Evolutionary conservation across 805 yeast genomes (phyloP), one percentile per base, ranked within the genome.

Genomic region (Kuraishia cidri): DNA sequence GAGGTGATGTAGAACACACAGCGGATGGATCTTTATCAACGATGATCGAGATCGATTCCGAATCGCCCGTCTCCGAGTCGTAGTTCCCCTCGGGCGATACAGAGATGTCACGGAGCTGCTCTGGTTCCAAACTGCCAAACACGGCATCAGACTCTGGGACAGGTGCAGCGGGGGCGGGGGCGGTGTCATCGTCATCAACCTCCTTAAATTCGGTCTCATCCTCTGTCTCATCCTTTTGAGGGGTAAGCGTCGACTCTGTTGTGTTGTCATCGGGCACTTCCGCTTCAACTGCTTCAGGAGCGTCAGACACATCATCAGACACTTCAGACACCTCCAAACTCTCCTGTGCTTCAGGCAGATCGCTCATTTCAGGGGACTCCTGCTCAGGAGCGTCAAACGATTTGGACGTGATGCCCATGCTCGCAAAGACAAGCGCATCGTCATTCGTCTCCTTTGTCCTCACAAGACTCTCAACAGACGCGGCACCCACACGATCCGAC

Each of bases 361-460:
- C 23, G 23, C 23, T 20, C 23, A 7, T 7, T 20, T 20, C 23
- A 10, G 9, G 7, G 9, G 7, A 10, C 11, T 15, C 13, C 9
- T 5, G 27, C 14, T 19, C 29, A 1, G 28, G 15, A 7, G 7
- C 23, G 17, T 16, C 30, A 5, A 3, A 10, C 29, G 22, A 24
- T 24, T 39, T 37, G 5, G 44, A 31, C 4, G 31, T 35, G 15
- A 39, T 39, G 12, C 43, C 43, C 33, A 39, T 39, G 22, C 43
- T 35, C 2, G 40, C 43, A 32, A 39, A 39, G 14, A 35, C 31
- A 29, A 38, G 18, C 7, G 39, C 37, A 25, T 11, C 27, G 26
- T 24, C 27, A 7, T 7, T 8, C 19, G 21, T 10, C 30, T 27
- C 26, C 11, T 13, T 13, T 7, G 13, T 6, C 18, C 9, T 6